Conservation (phyloP, 768 basidiomycete genomes). For the Arthromyces matolae region DNA sequence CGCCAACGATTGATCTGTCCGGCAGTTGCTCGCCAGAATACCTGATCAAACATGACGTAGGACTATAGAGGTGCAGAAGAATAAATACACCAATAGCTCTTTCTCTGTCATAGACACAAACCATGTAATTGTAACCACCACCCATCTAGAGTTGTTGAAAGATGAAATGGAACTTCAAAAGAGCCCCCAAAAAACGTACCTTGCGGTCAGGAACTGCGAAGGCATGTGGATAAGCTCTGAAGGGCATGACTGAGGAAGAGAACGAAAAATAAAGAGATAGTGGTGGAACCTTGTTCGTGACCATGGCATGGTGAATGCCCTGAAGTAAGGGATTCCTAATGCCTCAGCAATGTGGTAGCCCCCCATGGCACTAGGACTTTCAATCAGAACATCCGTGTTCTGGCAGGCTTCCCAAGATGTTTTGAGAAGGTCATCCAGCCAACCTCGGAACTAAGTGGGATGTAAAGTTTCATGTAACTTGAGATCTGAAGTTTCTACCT, state of each 20-base stretch:
- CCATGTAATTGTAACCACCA: constrained; percentile 98
- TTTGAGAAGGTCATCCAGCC: constrained; percentile 93
- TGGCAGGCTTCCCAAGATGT: constrained; percentile 98
- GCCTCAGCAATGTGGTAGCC: constrained; percentile 97
- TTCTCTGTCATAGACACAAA: constrained; percentile 31
- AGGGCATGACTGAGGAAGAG: too few relatives aligned
- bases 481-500: constrained; percentile 43
- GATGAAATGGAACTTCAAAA: not conserved
- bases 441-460: constrained; percentile 79
- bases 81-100: constrained; percentile 1
- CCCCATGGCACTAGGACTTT: constrained; percentile 96
- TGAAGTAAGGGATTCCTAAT: constrained; percentile 87
- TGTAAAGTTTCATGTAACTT: constrained; percentile 7
- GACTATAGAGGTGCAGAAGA: constrained; percentile 43
- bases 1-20: constrained; percentile 96
- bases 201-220: constrained; percentile 97
- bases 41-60: constrained; percentile 96
- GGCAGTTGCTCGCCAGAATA: constrained; percentile 94
- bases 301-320: constrained; percentile 99
- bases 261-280: constrained; percentile 2
- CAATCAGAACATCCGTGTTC: constrained; percentile 87
- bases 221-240: constrained; percentile 91
- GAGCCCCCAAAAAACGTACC: constrained; percentile 32
- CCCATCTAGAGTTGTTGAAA: constrained; percentile 64
- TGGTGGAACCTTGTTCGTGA: constrained; percentile 87